These are phyloP conservation scores for Tylopilus sp. DNA, from an alignment of 768 basidiomycete species.

Conservation along the genomic window DNA sequence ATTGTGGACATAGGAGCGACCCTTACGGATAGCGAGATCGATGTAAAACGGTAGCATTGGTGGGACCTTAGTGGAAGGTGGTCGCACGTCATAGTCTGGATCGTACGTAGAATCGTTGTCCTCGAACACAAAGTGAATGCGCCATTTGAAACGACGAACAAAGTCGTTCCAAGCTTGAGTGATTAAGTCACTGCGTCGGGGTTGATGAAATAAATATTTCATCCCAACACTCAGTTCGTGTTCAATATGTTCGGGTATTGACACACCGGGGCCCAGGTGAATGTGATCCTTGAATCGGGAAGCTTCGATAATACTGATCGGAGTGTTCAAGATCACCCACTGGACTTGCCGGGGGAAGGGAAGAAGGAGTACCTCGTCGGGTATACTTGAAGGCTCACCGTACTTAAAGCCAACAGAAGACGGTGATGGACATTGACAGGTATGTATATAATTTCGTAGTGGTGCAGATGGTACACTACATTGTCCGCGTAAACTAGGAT, in stretches of 20 bases:
- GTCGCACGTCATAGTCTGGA: slow-evolving; percentile 8
- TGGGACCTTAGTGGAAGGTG: not conserved
- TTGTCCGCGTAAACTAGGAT: too few species aligned
- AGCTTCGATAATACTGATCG: not conserved
- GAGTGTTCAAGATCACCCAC: not conserved
- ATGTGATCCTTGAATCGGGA: not conserved
- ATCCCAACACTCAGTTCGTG: not conserved
- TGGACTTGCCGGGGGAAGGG: too few species aligned
- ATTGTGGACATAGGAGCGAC: not conserved
- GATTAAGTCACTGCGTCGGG: not conserved
- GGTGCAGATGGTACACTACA: too few species aligned
- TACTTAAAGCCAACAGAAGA: too few species aligned
- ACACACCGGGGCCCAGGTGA: not conserved
- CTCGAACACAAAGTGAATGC: not conserved
- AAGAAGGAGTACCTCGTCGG: too few species aligned
- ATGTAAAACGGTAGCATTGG: slow-evolving; percentile 2
- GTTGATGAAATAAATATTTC: slow-evolving; percentile 8
- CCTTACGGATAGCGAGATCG: not conserved
- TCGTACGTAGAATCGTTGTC: not conserved
- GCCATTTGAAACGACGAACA: not conserved
- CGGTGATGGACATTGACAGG: too few species aligned
- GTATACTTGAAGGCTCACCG: too few species aligned
- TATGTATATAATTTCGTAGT: too few species aligned
- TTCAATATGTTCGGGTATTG: not conserved
- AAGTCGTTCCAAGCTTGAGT: slow-evolving; percentile 1